Conservation (phyloP, 202 grass and related monocot genomes). For the Brachypodium distachyon region DNA sequence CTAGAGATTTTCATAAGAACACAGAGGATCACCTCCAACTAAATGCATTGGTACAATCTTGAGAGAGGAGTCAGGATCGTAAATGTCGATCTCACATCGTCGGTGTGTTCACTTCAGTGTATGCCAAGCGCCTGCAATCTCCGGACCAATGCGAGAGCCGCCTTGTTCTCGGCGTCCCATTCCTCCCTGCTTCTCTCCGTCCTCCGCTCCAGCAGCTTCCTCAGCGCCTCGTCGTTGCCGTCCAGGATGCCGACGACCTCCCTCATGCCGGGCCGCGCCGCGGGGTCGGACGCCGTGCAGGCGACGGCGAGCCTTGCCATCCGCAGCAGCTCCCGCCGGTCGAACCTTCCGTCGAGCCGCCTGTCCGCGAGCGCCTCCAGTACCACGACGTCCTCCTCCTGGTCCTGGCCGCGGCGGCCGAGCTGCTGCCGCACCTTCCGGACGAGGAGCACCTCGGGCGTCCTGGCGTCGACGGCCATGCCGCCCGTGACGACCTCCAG, state of each 20-base stretch:
- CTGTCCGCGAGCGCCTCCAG: slow-evolving; percentile 41
- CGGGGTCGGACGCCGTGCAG: slow-evolving; percentile 52
- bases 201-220: slow-evolving; percentile 22
- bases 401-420: not conserved
- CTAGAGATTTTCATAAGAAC: not conserved
- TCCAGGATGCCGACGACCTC: slow-evolving; percentile 68
- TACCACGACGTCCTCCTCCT: slow-evolving; percentile 17
- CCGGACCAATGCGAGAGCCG: slow-evolving; percentile 42
- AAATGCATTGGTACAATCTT: too few relatives aligned
- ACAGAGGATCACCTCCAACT: too few relatives aligned
- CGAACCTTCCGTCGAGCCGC: slow-evolving; percentile 35
- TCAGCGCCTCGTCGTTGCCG: slow-evolving; percentile 58
- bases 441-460: slow-evolving; percentile 63
- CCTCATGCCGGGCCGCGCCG: slow-evolving; percentile 58
- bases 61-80: too few relatives aligned
- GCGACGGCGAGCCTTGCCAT: slow-evolving; percentile 48
- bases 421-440: slow-evolving; percentile 38
- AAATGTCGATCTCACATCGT: not conserved
- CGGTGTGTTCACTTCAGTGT: slow-evolving; percentile 31
- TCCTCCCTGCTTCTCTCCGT: slow-evolving; percentile 39
- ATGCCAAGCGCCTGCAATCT: slow-evolving; percentile 77
- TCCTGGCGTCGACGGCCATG: slow-evolving; percentile 59
- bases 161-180: slow-evolving; percentile 47
- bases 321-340: slow-evolving; percentile 36
- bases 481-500: slow-evolving; percentile 67